phyloP scores from a whole-genome alignment of 345 rosid species.

The Rhodomyrtus tomentosa region DNA sequence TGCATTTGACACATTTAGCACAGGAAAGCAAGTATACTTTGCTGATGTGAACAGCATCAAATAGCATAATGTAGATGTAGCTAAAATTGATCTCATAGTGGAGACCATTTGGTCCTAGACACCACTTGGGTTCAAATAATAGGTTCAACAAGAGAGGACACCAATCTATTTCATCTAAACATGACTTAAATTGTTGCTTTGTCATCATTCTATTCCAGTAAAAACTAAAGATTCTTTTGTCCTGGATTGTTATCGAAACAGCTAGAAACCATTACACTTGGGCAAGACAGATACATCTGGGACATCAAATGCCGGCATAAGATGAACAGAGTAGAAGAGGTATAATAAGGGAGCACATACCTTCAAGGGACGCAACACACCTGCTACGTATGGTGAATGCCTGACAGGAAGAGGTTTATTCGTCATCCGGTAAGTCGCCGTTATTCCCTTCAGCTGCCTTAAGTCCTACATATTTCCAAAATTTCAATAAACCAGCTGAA shows the following conservation, averaged over 20 bases:
- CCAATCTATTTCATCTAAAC: background rate
- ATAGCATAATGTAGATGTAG: background rate
- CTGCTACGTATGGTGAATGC: slow-evolving; percentile 83
- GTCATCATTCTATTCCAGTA: background rate
- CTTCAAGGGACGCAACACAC: slow-evolving; percentile 72
- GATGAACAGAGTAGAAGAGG: background rate
- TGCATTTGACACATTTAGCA: background rate
- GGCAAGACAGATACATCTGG: background rate
- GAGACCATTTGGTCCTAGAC: background rate
- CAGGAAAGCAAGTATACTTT: background rate
- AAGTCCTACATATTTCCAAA: slow-evolving; percentile 42
- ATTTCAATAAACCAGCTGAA: background rate
- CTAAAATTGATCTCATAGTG: background rate
- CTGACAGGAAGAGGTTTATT: slow-evolving; percentile 86
- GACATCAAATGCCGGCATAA: background rate
- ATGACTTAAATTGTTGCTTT: background rate
- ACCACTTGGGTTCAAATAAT: background rate
- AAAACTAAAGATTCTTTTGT: background rate
- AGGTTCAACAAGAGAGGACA: background rate
- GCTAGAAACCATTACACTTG: background rate
- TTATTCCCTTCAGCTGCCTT: slow-evolving; percentile 81
- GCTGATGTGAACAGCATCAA: background rate
- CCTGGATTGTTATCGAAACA: background rate
- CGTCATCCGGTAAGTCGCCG: slow-evolving; percentile 86
- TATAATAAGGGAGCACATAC: slow-evolving; percentile 16